These are phyloP conservation scores for Zelonia costaricensis DNA, from an alignment of 208 protist species.

Conservation along the genomic window DNA sequence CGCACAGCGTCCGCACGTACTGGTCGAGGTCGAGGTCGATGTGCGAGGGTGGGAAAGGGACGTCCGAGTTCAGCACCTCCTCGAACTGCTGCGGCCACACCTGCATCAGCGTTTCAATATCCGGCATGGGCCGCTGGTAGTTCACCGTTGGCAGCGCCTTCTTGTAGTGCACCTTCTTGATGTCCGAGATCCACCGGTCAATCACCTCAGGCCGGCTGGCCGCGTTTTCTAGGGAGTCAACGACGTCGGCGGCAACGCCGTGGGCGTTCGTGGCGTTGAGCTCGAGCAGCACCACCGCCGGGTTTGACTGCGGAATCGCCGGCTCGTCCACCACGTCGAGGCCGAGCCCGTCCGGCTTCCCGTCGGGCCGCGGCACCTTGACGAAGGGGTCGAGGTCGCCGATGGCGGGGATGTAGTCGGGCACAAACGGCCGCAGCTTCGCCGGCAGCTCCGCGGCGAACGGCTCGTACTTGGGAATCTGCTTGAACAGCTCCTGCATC, in stretches of 20 bases:
- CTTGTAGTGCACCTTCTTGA: slow-evolving; percentile 96
- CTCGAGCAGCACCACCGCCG: slow-evolving; percentile 91
- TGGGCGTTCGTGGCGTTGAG: slow-evolving; percentile 86
- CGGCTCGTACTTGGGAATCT: slow-evolving; percentile 95
- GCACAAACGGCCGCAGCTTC: slow-evolving; percentile 97
- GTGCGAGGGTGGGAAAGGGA: slow-evolving; percentile 85
- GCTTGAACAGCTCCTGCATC: slow-evolving; percentile 97
- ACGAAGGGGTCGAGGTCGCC: slow-evolving; percentile 97
- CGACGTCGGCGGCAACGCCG: slow-evolving; percentile 63
- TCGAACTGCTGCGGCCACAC: slow-evolving; percentile 95
- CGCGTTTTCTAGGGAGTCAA: slow-evolving; percentile 95
- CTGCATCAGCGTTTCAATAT: slow-evolving; percentile 96
- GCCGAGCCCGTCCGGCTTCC: slow-evolving; percentile 86
- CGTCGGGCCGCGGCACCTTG: slow-evolving; percentile 96
- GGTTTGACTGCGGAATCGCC: slow-evolving; percentile 95
- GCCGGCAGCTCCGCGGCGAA: slow-evolving; percentile 94
- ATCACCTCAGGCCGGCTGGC: slow-evolving; percentile 95
- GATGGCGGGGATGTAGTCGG: slow-evolving; percentile 97
- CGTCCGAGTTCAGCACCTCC: slow-evolving; percentile 90
- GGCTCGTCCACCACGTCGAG: slow-evolving; percentile 97
- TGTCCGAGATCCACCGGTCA: slow-evolving; percentile 95
- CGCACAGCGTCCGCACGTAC: slow-evolving; percentile 95
- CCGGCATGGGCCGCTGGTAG: slow-evolving; percentile 97
- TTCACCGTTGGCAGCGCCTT: slow-evolving; percentile 95
- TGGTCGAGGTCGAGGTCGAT: slow-evolving; percentile 95